Percentiles rank a stretch among this genome's conserved stretches.
Evolutionary conservation across 805 yeast genomes (phyloP).

Genomic region (Komagataella ulmi): DNA sequence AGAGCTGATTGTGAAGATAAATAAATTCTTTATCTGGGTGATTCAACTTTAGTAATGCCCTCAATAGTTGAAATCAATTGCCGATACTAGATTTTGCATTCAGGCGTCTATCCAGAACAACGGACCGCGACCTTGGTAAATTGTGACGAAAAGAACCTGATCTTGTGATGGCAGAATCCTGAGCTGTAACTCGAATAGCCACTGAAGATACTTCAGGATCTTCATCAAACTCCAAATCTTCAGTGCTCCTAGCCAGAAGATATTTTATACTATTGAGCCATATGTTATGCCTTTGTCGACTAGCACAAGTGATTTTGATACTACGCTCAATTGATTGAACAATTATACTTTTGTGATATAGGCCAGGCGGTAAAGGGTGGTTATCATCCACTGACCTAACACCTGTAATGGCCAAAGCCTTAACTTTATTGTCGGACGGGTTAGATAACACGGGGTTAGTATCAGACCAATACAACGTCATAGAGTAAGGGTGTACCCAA

Average conservation of each 20-base stretch:
- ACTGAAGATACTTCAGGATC: conserved; percentile 24
- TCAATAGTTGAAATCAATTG: no score
- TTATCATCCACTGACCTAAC: conserved; percentile 75
- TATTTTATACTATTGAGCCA: conserved; percentile 83
- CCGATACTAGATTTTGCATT: neutral
- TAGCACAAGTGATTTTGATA: conserved; percentile 76
- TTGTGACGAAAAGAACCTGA: conserved; percentile 13
- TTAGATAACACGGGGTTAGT: conserved; percentile 66
- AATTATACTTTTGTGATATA: conserved; percentile 73
- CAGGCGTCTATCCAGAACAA: neutral
- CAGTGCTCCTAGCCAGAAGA: conserved; percentile 51
- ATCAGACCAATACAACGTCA: conserved; percentile 83
- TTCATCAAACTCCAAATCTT: conserved; percentile 37
- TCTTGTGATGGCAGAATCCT: conserved; percentile 14
- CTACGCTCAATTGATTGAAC: conserved; percentile 50
- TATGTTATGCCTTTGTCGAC: conserved; percentile 75
- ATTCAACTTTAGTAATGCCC: no score
- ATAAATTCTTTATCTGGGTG: no score
- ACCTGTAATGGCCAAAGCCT: conserved; percentile 66
- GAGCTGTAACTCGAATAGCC: conserved; percentile 13
- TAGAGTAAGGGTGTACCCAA: conserved; percentile 93
- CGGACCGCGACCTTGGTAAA: conserved; percentile 8
- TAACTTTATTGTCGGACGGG: conserved; percentile 52
- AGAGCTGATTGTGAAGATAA: no score
- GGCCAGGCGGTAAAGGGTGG: conserved; percentile 82